Percentiles rank a stretch among this genome's conserved stretches.
Evolutionary conservation across 2,329 filamentous ascomycete species (phyloP).

Genomic region (Pseudofabraea citricarpa): DNA sequence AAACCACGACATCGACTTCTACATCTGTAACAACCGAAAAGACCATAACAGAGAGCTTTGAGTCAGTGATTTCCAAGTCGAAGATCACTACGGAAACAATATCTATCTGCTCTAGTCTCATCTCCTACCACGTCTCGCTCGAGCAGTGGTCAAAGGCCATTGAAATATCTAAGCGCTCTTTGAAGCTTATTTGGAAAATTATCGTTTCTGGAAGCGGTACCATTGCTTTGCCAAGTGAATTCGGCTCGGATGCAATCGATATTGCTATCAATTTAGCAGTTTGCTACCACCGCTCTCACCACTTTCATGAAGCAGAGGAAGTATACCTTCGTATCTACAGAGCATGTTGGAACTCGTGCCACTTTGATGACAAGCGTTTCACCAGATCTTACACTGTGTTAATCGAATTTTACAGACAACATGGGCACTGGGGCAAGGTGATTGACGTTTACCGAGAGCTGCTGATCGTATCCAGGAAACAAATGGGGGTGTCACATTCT

Average conservation of each 20-base stretch:
- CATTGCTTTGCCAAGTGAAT: slow-evolving; percentile 6
- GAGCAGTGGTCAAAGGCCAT: slow-evolving; percentile 9
- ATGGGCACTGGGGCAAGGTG: slow-evolving; percentile 14
- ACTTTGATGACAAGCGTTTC: slow-evolving; percentile 16
- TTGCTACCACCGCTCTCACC: slow-evolving; percentile 13
- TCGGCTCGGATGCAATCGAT: slow-evolving; percentile 6
- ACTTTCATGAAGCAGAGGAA: slow-evolving; percentile 18
- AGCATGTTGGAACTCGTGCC: slow-evolving; percentile 15
- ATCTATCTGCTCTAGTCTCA: slow-evolving; percentile 5
- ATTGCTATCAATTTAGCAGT: slow-evolving; percentile 5
- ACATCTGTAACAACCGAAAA: slow-evolving; percentile 1
- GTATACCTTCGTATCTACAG: slow-evolving; percentile 15
- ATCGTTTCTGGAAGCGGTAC: slow-evolving; percentile 4
- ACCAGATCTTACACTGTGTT: slow-evolving; percentile 13
- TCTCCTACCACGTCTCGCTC: slow-evolving; percentile 4
- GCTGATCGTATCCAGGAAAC: slow-evolving; percentile 13
- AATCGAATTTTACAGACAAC: slow-evolving; percentile 15
- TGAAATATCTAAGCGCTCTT: slow-evolving; percentile 1
- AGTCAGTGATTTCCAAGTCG: not conserved
- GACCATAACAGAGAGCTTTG: slow-evolving; percentile 1
- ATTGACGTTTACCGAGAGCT: slow-evolving; percentile 16
- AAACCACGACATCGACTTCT: not conserved
- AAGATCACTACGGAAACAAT: slow-evolving; percentile 5
- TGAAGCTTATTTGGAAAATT: slow-evolving; percentile 6
- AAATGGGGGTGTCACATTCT: slow-evolving; percentile 2